A percentile compares a stretch with the other conserved stretches of the same genome.
Evolutionary conservation across 1,284 basidiomycete genomes (phyloP).

Genomic region (Rhodofomes roseus): DNA sequence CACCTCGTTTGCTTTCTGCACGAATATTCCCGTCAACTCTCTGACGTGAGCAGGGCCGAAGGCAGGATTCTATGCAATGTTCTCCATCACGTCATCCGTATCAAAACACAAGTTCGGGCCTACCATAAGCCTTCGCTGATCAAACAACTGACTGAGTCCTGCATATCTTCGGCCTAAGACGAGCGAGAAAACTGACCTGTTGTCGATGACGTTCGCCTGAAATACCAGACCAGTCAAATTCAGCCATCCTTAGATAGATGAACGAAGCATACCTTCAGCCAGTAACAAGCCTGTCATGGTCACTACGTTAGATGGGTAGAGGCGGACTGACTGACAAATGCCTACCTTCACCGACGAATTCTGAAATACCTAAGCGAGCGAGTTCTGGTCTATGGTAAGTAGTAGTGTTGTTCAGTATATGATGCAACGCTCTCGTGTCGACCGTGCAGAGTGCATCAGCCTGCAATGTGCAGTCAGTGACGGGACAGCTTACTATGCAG

Average conservation of each 20-base stretch:
- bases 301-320: not conserved
- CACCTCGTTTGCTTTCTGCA: slow-evolving; percentile 49
- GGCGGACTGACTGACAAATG: not conserved
- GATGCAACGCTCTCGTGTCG: slow-evolving; percentile 34
- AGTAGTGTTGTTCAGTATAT: slow-evolving; percentile 32
- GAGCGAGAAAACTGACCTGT: slow-evolving; percentile 1
- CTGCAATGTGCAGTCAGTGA: slow-evolving; percentile 24
- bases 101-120: not conserved
- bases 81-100: not conserved
- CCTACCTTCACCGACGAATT: slow-evolving; percentile 30
- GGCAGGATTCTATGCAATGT: slow-evolving; percentile 46
- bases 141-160: not conserved
- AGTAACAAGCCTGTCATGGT: slow-evolving; percentile 2
- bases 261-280: slow-evolving; percentile 8
- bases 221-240: not conserved
- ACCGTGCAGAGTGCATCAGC: slow-evolving; percentile 37
- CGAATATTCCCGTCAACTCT: slow-evolving; percentile 50
- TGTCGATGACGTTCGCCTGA: slow-evolving; percentile 3
- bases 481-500: not conserved
- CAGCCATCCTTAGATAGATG: not conserved
- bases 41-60: slow-evolving; percentile 54
- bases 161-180: not conserved
- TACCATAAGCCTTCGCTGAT: slow-evolving; percentile 35
- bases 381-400: slow-evolving; percentile 31
- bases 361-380: slow-evolving; percentile 18